A percentile compares a stretch with the other conserved stretches of the same genome.
Conservation (phyloP, 2,329 filamentous ascomycete genomes). For the Sordariomycetes sp. region DNA sequence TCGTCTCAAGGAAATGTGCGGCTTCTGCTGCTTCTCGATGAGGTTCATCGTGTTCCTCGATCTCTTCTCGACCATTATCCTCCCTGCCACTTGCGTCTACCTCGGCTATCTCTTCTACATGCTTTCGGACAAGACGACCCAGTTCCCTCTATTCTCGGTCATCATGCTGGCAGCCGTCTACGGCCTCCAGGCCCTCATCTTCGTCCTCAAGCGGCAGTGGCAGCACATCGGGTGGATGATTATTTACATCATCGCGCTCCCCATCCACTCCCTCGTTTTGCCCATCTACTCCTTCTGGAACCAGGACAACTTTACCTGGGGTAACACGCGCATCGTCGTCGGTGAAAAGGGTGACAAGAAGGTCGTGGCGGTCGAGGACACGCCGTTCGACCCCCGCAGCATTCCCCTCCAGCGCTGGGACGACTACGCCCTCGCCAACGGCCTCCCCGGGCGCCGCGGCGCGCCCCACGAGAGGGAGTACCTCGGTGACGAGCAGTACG, state of each 20-base stretch:
- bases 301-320: conserved; percentile 97
- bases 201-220: conserved; percentile 95
- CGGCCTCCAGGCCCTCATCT: conserved; percentile 89
- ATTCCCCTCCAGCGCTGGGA: conserved; percentile 96
- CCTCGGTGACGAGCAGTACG: conserved; percentile 65
- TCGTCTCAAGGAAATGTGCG: conserved; percentile 84
- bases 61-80: conserved; percentile 81
- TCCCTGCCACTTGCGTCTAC: conserved; percentile 80
- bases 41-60: conserved; percentile 92
- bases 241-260: conserved; percentile 92
- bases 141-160: conserved; percentile 77
- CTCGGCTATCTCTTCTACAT: conserved; percentile 77
- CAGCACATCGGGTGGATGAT: conserved; percentile 99
- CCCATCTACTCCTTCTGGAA: conserved; percentile 99
- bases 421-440: conserved; percentile 79
- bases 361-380: conserved; percentile 73
- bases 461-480: conserved; percentile 53
- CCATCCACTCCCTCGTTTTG: conserved; percentile 81
- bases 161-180: conserved; percentile 85
- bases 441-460: conserved; percentile 81
- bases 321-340: conserved; percentile 94
- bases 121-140: conserved; percentile 54
- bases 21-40: conserved; percentile 99
- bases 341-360: conserved; percentile 87
- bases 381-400: conserved; percentile 79